A percentile compares a stretch with the other conserved stretches of the same genome.
Evolutionary conservation across 768 basidiomycete genomes (phyloP).

Genomic region (Rhizopogon salebrosus): DNA sequence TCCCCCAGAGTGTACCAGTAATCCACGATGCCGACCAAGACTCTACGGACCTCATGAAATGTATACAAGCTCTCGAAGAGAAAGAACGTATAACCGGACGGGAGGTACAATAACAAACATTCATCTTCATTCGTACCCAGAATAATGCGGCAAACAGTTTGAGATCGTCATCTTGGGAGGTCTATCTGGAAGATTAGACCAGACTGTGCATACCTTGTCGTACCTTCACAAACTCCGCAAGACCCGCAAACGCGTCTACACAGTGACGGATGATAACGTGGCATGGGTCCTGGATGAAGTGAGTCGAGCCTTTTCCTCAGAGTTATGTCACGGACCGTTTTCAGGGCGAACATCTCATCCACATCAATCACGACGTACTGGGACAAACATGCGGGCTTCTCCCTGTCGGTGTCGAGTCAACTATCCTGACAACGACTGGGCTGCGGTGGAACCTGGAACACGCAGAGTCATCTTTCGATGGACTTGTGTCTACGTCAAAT

Average conservation of each 20-base stretch:
- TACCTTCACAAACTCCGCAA: slow-evolving; percentile 76
- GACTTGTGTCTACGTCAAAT: slow-evolving; percentile 89
- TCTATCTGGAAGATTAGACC: slow-evolving; percentile 86
- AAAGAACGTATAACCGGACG: slow-evolving; percentile 42
- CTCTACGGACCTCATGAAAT: slow-evolving; percentile 97
- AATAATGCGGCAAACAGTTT: slow-evolving; percentile 35
- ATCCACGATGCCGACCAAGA: slow-evolving; percentile 67
- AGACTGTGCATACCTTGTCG: slow-evolving; percentile 87
- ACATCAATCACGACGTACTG: slow-evolving; percentile 65
- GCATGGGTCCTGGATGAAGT: slow-evolving; percentile 87
- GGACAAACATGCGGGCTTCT: slow-evolving; percentile 94
- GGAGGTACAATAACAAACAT: slow-evolving; percentile 25
- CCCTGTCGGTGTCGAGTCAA: slow-evolving; percentile 78
- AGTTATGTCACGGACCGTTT: neutral
- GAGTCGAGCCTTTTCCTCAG: slow-evolving; percentile 13
- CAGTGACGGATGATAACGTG: slow-evolving; percentile 84
- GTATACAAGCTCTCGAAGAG: slow-evolving; percentile 56
- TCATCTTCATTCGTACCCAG: neutral
- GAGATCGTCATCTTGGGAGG: slow-evolving; percentile 83
- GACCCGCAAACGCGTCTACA: slow-evolving; percentile 55
- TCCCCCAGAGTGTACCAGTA: slow-evolving; percentile 58
- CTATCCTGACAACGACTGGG: slow-evolving; percentile 76
- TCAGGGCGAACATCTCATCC: slow-evolving; percentile 81
- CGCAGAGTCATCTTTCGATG: slow-evolving; percentile 72
- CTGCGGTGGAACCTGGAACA: slow-evolving; percentile 83